Evolutionary conservation across 108 stramenopile genomes (phyloP).

Genomic region (Fragilaria radians): DNA sequence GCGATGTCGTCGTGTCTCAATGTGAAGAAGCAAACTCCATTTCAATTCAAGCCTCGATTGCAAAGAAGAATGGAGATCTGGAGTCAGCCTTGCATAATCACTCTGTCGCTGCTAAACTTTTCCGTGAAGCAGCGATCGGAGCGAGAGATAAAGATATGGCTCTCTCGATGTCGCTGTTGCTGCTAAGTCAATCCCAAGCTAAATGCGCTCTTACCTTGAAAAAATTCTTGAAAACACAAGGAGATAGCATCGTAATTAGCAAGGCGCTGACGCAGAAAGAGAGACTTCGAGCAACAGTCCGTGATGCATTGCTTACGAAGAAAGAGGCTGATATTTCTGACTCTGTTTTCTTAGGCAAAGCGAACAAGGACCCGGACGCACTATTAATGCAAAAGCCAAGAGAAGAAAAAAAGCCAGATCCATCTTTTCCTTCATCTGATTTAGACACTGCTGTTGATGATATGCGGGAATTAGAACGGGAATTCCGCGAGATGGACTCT

Average conservation of each 20-base stretch:
- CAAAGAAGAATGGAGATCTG: constrained; percentile 33
- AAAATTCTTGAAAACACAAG: constrained; percentile 16
- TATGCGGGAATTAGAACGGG: constrained; percentile 82
- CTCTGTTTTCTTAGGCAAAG: constrained; percentile 67
- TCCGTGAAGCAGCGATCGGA: constrained; percentile 26
- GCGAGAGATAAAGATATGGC: constrained; percentile 25
- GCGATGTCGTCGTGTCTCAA: constrained; percentile 18
- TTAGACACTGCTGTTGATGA: constrained; percentile 25
- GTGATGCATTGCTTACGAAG: constrained; percentile 55
- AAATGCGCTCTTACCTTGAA: constrained; percentile 37
- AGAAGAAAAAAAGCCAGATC: neutral
- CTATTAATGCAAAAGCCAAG: neutral
- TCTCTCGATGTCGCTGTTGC: constrained; percentile 36
- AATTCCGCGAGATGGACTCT: constrained; percentile 75
- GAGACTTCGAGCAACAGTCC: constrained; percentile 65
- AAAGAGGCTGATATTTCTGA: constrained; percentile 76
- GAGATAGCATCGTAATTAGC: constrained; percentile 3
- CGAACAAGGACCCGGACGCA: neutral
- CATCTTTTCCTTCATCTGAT: neutral
- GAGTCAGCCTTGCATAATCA: constrained; percentile 31
- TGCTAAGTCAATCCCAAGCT: constrained; percentile 56
- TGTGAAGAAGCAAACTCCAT: constrained; percentile 24
- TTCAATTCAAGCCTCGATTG: constrained; percentile 20
- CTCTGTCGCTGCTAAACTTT: constrained; percentile 32
- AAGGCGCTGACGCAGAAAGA: constrained; percentile 35